Base-by-base conservation (phyloP, 371 early-diverging fungal genomes). In the Mortierella polycephala region DNA sequence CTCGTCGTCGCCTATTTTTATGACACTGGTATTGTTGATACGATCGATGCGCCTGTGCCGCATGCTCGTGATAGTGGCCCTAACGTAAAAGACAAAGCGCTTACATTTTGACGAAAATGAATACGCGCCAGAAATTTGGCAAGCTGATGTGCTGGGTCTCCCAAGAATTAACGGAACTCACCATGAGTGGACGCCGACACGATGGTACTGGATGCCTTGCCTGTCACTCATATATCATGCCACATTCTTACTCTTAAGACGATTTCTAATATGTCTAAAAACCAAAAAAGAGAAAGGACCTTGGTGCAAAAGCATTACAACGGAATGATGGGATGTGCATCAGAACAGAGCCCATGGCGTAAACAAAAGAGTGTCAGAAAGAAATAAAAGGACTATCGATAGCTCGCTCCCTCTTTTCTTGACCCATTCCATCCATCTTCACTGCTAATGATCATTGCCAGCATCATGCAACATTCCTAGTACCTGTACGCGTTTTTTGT, bases 1-100 rank as follows among this genome's bases (percentile, higher is more conserved):
- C 53, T 59, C 60, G 46, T 67, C 55, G 11, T 67, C 60, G 21
- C 47, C 47, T 20, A n/a, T 67, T 67, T 46, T 67, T 45, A 21
- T 12, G 67, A 47, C 54, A 46, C 13, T 60, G 60, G 49, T 54
- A 53, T 54, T 53, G 11, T 14, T 67, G 60, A 45, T 39, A 13
- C 7, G 40, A 44, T 54, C 51, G 46, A 60, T 47, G 46, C 8
- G n/a, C 67, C 37, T 60, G 51, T 37, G 6, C 47, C 37, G 60
- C 67, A 40, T 67, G 46, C 18, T 60, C 67, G 40, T 44, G 57
- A 50, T 59, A 66, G 39, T 59, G 53, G 42, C n/a, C 41, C 30
- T 18, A 52, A 59, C n/a, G 18, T 11, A 20, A 51, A 51, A 12
- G 11, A 53, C 6, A 9, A 37, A 20, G 0, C 7, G 51, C n/a